Percentiles rank a stretch among this genome's conserved stretches.
phyloP scores from a whole-genome alignment of 2,329 filamentous ascomycete species.

The Ceratocystis cubensis region DNA sequence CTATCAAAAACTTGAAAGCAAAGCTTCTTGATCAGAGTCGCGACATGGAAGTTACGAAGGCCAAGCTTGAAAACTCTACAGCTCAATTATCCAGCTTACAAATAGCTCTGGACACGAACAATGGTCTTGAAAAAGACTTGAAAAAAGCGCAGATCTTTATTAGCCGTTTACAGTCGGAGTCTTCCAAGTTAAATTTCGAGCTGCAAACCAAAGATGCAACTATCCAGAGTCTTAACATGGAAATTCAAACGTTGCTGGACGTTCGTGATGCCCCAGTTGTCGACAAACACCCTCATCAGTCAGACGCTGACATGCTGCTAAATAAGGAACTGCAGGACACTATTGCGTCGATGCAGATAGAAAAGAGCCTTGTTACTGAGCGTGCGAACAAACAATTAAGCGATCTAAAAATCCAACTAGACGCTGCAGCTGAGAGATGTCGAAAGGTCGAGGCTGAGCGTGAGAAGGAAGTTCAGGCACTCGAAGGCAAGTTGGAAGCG shows the following conservation, averaged over 20 bases:
- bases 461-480: slow-evolving; percentile 59
- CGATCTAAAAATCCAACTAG: slow-evolving; percentile 60
- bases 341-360: slow-evolving; percentile 55
- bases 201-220: slow-evolving; percentile 49
- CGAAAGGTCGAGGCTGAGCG: slow-evolving; percentile 61
- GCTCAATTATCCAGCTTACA: neutral
- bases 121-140: slow-evolving; percentile 40
- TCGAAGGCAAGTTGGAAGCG: slow-evolving; percentile 83
- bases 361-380: slow-evolving; percentile 63
- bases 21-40: slow-evolving; percentile 56
- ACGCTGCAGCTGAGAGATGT: slow-evolving; percentile 58
- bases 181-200: slow-evolving; percentile 51
- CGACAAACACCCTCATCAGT: slow-evolving; percentile 38
- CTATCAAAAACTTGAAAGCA: slow-evolving; percentile 66
- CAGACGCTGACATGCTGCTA: slow-evolving; percentile 41
- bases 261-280: slow-evolving; percentile 54
- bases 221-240: slow-evolving; percentile 55
- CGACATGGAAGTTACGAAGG: slow-evolving; percentile 46
- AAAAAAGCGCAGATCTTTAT: slow-evolving; percentile 24
- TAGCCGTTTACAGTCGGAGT: slow-evolving; percentile 28
- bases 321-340: slow-evolving; percentile 43
- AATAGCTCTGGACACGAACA: slow-evolving; percentile 38
- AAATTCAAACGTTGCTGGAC: slow-evolving; percentile 55
- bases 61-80: slow-evolving; percentile 24
- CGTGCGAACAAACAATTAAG: slow-evolving; percentile 51